A percentile compares a stretch with the other conserved stretches of the same genome.
phyloP scores from a whole-genome alignment of 768 basidiomycete genomes.

The Ramaria sp. region DNA sequence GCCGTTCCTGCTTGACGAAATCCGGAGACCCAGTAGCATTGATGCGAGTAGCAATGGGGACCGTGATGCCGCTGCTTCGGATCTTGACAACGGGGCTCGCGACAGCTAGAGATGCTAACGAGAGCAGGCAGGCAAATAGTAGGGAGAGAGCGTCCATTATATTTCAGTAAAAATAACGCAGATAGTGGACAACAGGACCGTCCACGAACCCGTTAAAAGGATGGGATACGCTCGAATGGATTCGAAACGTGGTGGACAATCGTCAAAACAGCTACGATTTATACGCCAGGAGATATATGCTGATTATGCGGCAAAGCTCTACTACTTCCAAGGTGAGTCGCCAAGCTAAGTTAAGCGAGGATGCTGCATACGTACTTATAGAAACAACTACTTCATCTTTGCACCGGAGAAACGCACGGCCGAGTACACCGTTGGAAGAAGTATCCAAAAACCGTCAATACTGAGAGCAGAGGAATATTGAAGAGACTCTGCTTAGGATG shows the following conservation, averaged over 20 bases:
- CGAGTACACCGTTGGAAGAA: too few relatives aligned
- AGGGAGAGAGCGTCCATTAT: neutral
- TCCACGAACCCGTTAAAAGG: neutral
- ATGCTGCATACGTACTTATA: too few relatives aligned
- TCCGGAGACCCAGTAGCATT: neutral
- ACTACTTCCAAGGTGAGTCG: too few relatives aligned
- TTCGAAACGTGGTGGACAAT: too few relatives aligned
- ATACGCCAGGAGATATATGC: too few relatives aligned
- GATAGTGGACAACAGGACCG: neutral
- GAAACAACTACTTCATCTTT: too few relatives aligned
- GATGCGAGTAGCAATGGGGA: constrained; percentile 2
- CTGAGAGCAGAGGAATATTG: too few relatives aligned
- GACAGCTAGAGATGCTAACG: neutral
- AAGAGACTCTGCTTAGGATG: neutral
- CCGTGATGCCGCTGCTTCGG: neutral
- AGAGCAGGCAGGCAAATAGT: neutral
- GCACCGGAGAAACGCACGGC: too few relatives aligned
- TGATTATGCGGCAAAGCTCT: too few relatives aligned
- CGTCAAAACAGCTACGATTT: too few relatives aligned
- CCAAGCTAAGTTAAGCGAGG: too few relatives aligned
- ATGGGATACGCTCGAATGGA: neutral
- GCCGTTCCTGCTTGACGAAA: neutral
- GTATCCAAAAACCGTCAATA: too few relatives aligned
- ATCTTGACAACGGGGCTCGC: neutral
- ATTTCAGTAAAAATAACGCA: neutral